Conservation (phyloP, 805 yeast species). For the Yarrowia sp. region DNA sequence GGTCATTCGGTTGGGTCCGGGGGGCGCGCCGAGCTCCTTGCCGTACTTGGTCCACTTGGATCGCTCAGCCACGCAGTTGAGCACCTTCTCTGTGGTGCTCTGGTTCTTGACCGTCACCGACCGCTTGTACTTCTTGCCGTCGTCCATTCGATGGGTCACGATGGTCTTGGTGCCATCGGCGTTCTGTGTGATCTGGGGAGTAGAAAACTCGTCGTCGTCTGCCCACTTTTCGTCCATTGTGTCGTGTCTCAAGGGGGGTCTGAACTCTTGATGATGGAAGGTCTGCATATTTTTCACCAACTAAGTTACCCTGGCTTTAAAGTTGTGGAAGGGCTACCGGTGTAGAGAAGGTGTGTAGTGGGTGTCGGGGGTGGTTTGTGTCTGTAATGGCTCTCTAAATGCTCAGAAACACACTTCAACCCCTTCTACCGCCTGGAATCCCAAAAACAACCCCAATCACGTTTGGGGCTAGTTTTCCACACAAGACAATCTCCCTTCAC, state of each 20-base stretch:
- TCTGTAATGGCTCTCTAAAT: no score
- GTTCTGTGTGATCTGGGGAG: constrained; percentile 72
- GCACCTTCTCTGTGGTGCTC: constrained; percentile 74
- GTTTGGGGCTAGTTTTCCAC: not conserved
- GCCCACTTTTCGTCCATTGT: constrained; percentile 54
- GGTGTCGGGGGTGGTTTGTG: no score
- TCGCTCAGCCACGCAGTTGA: constrained; percentile 82
- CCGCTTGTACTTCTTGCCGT: constrained; percentile 76
- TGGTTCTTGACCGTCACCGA: constrained; percentile 82
- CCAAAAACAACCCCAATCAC: not conserved
- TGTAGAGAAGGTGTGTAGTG: no score
- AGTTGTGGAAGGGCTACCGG: not conserved
- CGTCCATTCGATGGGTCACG: constrained; percentile 62
- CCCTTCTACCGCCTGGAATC: not conserved
- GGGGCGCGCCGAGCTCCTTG: constrained; percentile 63
- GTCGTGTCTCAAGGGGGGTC: constrained; percentile 46
- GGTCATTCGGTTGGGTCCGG: constrained; percentile 86
- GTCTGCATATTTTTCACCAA: constrained; percentile 23
- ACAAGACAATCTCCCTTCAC: not conserved
- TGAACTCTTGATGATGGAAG: constrained; percentile 13
- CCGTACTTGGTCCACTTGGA: constrained; percentile 89
- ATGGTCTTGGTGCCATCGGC: constrained; percentile 89
- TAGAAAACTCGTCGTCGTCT: constrained; percentile 47
- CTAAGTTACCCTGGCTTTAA: constrained; percentile 24
- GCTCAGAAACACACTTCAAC: no score